Evolutionary conservation across 192 early-diverging fungal genomes (phyloP).

Genomic region (Backusella macrospora): DNA sequence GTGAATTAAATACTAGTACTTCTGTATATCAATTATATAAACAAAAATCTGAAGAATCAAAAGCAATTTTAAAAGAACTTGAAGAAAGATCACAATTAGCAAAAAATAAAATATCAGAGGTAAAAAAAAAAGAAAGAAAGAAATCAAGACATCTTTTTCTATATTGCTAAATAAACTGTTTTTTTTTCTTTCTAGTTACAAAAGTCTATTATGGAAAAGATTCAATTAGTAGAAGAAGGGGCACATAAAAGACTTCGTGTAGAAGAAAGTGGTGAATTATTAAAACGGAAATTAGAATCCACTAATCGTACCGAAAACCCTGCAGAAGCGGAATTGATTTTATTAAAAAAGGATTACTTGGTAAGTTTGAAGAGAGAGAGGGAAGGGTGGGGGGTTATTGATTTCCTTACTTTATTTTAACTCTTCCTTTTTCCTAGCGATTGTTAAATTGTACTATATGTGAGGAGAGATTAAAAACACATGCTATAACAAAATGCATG

Average conservation of each 20-base stretch:
- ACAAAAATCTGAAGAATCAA: constrained; percentile 25
- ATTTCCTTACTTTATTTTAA: background rate
- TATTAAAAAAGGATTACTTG: constrained; percentile 55
- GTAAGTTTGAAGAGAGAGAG: too few relatives aligned
- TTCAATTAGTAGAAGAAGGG: constrained; percentile 40
- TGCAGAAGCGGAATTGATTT: constrained; percentile 59
- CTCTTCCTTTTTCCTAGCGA: constrained; percentile 53
- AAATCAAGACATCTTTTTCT: too few relatives aligned
- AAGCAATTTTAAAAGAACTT: constrained; percentile 42
- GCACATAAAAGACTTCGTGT: constrained; percentile 55
- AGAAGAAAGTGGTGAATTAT: constrained; percentile 64
- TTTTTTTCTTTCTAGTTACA: constrained; percentile 17
- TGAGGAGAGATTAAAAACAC: constrained; percentile 82
- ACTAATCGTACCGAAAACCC: constrained; percentile 62
- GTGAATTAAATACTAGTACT: constrained; percentile 18
- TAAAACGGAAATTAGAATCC: constrained; percentile 63
- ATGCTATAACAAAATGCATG: constrained; percentile 87
- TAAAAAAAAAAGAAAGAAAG: too few relatives aligned
- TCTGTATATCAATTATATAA: constrained; percentile 21
- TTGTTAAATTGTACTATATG: constrained; percentile 91
- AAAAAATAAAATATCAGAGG: constrained; percentile 57
- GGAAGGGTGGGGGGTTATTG: too few relatives aligned
- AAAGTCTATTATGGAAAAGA: constrained; percentile 18
- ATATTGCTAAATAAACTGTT: too few relatives aligned
- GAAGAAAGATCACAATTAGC: constrained; percentile 57